phyloP scores from a whole-genome alignment of 768 basidiomycete species.

The Russula ochroleuca region DNA sequence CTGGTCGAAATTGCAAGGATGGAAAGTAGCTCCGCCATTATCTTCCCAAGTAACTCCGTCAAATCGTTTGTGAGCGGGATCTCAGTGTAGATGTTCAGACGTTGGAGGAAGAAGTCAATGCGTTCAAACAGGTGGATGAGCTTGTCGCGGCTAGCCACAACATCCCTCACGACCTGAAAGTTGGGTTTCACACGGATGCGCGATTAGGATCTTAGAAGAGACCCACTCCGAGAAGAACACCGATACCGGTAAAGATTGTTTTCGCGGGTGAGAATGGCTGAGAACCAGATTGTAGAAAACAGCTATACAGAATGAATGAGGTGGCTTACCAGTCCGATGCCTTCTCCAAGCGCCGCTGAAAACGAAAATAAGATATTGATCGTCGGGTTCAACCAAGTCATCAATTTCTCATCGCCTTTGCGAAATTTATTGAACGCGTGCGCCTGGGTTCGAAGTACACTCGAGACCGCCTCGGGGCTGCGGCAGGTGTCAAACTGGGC shows the following conservation, averaged over 20 bases:
- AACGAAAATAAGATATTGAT: not conserved
- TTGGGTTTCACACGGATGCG: not conserved
- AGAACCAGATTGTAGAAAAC: not conserved
- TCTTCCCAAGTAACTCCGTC: not conserved
- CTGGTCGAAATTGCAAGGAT: not conserved
- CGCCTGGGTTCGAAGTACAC: not conserved
- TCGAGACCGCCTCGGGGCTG: not conserved
- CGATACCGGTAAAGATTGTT: not conserved
- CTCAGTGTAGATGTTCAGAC: not conserved
- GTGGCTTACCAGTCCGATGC: not conserved
- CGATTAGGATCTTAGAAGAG: not conserved
- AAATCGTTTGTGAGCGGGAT: not conserved
- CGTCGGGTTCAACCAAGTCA: not conserved
- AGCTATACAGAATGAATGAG: not conserved
- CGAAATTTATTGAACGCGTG: not conserved
- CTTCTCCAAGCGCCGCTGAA: not conserved
- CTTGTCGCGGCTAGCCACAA: not conserved
- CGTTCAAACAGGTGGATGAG: not conserved
- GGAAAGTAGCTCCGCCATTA: not conserved
- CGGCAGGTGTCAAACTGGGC: not conserved
- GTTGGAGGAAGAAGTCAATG: not conserved
- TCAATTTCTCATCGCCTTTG: not conserved
- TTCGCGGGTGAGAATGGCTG: not conserved
- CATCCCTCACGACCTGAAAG: not conserved
- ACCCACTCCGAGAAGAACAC: not conserved